Base-by-base conservation (phyloP, 108 stramenopile species). In the Nitzschia inconspicua region DNA sequence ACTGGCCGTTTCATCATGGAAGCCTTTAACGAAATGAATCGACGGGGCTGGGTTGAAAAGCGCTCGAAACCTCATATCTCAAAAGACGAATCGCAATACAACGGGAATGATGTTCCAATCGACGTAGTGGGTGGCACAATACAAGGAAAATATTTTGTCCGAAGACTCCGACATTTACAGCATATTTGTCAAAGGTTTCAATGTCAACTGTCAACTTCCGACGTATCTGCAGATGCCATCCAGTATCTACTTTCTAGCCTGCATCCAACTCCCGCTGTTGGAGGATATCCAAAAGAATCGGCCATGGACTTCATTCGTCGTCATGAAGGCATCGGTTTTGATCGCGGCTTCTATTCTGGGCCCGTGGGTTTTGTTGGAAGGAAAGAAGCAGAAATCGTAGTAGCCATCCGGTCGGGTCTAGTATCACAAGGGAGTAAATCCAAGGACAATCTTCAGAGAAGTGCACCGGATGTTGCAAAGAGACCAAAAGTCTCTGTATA, bases 231-330 rank as follows among this genome's bases (percentile, higher is more conserved):
- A 22, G 53, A 55, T n/a, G 53, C 42, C 3, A 71, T 70, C 5
- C 62, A 70, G 47, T 63, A 61, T 58, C 76, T 93, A 2, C 53
- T 89, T n/a, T 13, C 57, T 7, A 57, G 47, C 11, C 71, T 93
- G 11, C 91, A 93, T 64, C 91, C 91, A 47, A 93, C 91, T 42
- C 91, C 91, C 16, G 91, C 91, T 24, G 83, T 93, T 16, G 75
- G 84, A 43, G 91, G 91, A 7, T 82, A 70, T 42, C 83, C 88
- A 0, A 34, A 68, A 20, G 39, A 50, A 14, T 27, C 27, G 27
- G 82, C 88, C 2, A 37, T 78, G 11, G 73, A 85, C 8, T 86
- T 85, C 46, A 88, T 93, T 48, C 76, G 88, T 31, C 28, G 74
- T 34, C 57, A 69, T 37, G 91, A 93, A 47, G 63, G 73, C 18